phyloP scores from a whole-genome alignment of 345 rosid species.

The Arabidopsis arenosa region DNA sequence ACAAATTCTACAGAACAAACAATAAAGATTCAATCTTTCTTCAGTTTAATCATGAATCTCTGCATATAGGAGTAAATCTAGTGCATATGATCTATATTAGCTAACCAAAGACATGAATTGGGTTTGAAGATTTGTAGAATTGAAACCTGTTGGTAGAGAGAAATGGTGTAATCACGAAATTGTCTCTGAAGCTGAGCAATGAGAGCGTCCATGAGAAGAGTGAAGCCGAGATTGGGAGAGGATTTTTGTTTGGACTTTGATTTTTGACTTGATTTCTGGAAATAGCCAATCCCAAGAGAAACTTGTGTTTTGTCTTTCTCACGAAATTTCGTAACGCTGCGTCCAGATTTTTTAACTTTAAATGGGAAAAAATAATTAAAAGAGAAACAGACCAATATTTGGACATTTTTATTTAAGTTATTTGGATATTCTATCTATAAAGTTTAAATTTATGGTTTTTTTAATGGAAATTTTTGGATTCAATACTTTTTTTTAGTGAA shows the following conservation, averaged over 20 bases:
- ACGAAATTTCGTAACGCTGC: slow-evolving; percentile 18
- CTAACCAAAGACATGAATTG: neutral
- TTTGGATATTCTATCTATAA: neutral
- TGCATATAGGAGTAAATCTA: neutral
- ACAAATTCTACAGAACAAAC: neutral
- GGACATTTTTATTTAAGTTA: neutral
- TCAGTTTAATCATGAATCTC: neutral
- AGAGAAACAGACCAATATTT: neutral
- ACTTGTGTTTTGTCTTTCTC: slow-evolving; percentile 18
- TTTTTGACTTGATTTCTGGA: slow-evolving; percentile 34
- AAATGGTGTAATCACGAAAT: slow-evolving; percentile 37
- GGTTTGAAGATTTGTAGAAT: slow-evolving; percentile 9
- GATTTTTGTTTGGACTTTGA: slow-evolving; percentile 18
- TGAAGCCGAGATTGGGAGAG: slow-evolving; percentile 34
- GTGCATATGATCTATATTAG: neutral
- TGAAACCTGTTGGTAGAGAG: slow-evolving; percentile 46
- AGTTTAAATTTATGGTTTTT: neutral
- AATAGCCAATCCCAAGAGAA: slow-evolving; percentile 32
- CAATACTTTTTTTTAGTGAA: no score
- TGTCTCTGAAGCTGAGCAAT: slow-evolving; percentile 41
- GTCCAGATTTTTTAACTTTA: neutral
- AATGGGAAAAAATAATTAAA: neutral
- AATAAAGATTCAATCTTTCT: slow-evolving; percentile 18
- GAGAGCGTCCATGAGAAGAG: slow-evolving; percentile 37
- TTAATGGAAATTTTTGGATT: no score